Evolutionary conservation across 148 eudicot species (phyloP).

Genomic region (Amaranthus hypochondriacus): DNA sequence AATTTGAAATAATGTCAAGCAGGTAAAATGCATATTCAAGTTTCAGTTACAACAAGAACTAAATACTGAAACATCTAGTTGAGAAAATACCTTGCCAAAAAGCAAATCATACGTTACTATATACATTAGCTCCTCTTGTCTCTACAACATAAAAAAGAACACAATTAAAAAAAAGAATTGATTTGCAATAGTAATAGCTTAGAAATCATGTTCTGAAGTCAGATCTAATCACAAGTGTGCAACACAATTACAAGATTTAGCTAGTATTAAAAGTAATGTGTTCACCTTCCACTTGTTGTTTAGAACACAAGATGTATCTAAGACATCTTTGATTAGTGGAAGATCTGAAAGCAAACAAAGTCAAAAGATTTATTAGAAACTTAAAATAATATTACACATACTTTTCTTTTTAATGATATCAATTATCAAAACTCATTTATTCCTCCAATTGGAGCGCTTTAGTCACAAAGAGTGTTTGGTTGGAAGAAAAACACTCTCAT

Average conservation of each 20-base stretch:
- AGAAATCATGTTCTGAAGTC: not conserved
- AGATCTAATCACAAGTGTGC: not conserved
- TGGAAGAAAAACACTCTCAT: too few relatives aligned
- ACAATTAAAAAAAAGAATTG: not conserved
- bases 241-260: not conserved
- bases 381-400: not conserved
- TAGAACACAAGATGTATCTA: slow-evolving; percentile 49
- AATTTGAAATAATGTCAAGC: too few relatives aligned
- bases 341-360: slow-evolving; percentile 59
- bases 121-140: slow-evolving; percentile 69
- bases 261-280: not conserved
- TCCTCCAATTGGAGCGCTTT: not conserved
- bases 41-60: not conserved
- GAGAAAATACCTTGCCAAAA: slow-evolving; percentile 74
- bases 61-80: not conserved
- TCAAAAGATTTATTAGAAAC: not conserved
- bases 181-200: not conserved
- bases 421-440: not conserved
- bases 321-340: slow-evolving; percentile 65
- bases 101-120: slow-evolving; percentile 73
- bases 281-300: slow-evolving; percentile 94
- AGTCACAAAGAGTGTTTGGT: too few relatives aligned
- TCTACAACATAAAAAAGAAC: slow-evolving; percentile 46
- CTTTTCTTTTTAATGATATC: not conserved
- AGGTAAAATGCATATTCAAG: too few relatives aligned